These are phyloP conservation scores for Kitagawia praeruptora DNA, from an alignment of 129 eudicot genomes.

Conservation along the genomic window DNA sequence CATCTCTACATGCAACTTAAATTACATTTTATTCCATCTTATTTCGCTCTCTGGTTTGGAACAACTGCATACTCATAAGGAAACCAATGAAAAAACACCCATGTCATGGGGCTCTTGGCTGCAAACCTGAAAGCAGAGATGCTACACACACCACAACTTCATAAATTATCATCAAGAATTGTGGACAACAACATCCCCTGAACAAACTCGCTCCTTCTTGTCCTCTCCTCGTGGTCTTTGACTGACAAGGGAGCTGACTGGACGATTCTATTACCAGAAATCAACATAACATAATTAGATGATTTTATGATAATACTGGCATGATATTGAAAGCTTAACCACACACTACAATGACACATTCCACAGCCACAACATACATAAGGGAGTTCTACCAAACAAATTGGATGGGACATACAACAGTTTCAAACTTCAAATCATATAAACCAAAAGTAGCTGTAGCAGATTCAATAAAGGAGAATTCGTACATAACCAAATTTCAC, in stretches of 20 bases:
- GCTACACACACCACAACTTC: conserved; percentile 7
- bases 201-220: conserved; percentile 66
- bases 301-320: neutral
- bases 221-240: conserved; percentile 80
- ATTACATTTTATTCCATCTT: conserved; percentile 34
- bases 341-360: neutral
- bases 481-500: neutral
- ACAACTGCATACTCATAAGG: conserved; percentile 15
- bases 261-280: conserved; percentile 35
- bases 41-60: conserved; percentile 18
- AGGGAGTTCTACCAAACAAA: neutral
- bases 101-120: conserved; percentile 6
- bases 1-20: conserved; percentile 24
- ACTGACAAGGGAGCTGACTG: conserved; percentile 55
- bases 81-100: conserved; percentile 2
- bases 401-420: neutral
- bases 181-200: conserved; percentile 72
- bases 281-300: neutral
- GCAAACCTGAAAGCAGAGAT: neutral
- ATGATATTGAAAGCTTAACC: neutral
- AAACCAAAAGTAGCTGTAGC: neutral
- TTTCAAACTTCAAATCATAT: neutral
- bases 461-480: neutral
- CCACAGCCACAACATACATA: neutral
- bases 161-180: conserved; percentile 57